Evolutionary conservation across 73 alveolate genomes (phyloP).

Genomic region (Tetrahymena elliotti): DNA sequence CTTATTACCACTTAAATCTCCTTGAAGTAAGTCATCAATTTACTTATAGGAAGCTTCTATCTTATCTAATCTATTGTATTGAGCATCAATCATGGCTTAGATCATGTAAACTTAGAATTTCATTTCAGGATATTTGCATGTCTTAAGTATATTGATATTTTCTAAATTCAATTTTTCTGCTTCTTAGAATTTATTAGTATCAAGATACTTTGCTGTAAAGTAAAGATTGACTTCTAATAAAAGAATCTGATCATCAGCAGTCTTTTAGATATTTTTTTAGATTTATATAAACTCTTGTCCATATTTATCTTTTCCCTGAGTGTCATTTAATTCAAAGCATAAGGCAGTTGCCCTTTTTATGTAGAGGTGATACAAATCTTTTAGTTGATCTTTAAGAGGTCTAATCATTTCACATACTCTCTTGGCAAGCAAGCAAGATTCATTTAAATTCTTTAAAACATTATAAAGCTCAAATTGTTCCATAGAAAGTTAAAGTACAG

Average conservation of each 20-base stretch:
- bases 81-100: background rate
- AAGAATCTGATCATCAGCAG: background rate
- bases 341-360: background rate
- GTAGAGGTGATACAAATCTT: background rate
- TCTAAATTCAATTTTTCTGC: background rate
- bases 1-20: background rate
- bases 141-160: background rate
- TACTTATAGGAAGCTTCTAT: background rate
- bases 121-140: background rate
- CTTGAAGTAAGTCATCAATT: background rate
- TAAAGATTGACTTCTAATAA: background rate
- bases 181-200: background rate
- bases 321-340: background rate
- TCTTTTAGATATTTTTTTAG: no score
- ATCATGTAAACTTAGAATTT: background rate
- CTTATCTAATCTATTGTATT: background rate
- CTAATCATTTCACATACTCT: background rate
- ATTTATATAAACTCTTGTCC: background rate
- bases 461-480: background rate
- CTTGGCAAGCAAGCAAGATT: background rate
- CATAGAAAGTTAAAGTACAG: background rate
- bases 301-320: background rate
- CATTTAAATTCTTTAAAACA: background rate
- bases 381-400: background rate
- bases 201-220: background rate